Base-by-base conservation (phyloP, 2,329 filamentous ascomycete genomes). In the Phoma sp. region DNA sequence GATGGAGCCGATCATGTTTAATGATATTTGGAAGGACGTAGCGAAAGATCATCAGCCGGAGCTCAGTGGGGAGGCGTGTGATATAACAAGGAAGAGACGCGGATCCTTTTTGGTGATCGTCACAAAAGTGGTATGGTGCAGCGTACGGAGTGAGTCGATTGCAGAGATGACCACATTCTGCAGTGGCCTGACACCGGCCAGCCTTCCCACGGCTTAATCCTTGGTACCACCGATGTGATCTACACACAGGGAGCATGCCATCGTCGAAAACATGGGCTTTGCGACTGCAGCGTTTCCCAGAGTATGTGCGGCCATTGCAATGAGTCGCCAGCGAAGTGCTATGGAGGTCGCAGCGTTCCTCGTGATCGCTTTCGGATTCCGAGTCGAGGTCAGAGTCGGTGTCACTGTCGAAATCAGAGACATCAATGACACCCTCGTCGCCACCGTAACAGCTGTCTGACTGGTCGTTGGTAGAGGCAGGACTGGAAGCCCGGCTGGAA, bases 11-110 rank as follows among this genome's bases (percentile, higher is more conserved):
- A 5, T 21, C 34, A 25, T 7, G 12, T 7, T n/a, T 12, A 4
- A 62, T 30, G n/a, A 17, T n/a, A 5, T 54, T 25, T 5, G 62
- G 64, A 10, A 64, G 48, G 0, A 62, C n/a, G 18, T 62, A 51
- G 1, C 59, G 54, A 10, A 61, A 59, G 10, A 65, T 58, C 56
- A 59, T 58, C 6, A 62, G 20, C 3, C 60, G 56, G 2, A 67
- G 36, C 34, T 67, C 64, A 0, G 53, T 56, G 1, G 62, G 61
- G 11, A 67, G 18, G 9, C 30, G 29, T 9, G 60, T 37, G 32
- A 65, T 30, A 38, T 59, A 42, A 29, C 61, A 67, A 14, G 59
- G 62, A 5, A 65, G 43, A 5, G 53, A 51, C 5, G 34, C 34
- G 2, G 56, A 53, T 2, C 56, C 56, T 11, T 45, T 18, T 7